A percentile compares a stretch with the other conserved stretches of the same genome.
Conservation (phyloP, 2,329 filamentous ascomycete genomes). For the Botryotinia globosa region DNA sequence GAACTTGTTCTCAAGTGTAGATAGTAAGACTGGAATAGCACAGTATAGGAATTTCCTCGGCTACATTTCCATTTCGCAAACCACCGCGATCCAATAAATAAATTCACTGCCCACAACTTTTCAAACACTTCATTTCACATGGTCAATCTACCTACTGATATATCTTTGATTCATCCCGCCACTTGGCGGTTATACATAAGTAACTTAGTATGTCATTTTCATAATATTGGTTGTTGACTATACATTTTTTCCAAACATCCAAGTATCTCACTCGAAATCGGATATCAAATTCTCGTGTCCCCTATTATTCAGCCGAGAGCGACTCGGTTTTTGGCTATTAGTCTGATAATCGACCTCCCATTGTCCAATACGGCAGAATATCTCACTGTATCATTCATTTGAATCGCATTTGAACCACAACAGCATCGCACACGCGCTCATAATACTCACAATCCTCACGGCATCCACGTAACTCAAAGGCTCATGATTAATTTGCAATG, state of each 20-base stretch:
- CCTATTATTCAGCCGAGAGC: background rate
- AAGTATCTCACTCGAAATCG: background rate
- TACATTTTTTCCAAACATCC: background rate
- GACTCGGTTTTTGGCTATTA: background rate
- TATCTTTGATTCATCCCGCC: background rate
- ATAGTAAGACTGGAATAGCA: background rate
- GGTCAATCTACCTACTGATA: too few relatives aligned
- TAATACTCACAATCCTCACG: too few relatives aligned
- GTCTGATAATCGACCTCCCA: background rate
- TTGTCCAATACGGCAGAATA: background rate
- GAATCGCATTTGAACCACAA: background rate
- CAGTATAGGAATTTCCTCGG: background rate
- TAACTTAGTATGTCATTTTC: background rate
- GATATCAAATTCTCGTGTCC: background rate
- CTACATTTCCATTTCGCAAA: too few relatives aligned
- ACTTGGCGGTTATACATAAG: background rate
- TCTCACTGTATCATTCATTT: background rate
- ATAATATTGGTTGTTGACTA: background rate
- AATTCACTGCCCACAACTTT: too few relatives aligned
- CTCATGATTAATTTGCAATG: conserved; percentile 17
- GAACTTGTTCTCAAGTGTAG: background rate
- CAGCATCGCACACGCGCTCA: background rate
- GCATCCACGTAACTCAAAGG: background rate
- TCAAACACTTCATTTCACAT: too few relatives aligned
- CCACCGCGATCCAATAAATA: too few relatives aligned